Evolutionary conservation across 257 asterid species (phyloP).

Genomic region (Knoxia roxburghii): DNA sequence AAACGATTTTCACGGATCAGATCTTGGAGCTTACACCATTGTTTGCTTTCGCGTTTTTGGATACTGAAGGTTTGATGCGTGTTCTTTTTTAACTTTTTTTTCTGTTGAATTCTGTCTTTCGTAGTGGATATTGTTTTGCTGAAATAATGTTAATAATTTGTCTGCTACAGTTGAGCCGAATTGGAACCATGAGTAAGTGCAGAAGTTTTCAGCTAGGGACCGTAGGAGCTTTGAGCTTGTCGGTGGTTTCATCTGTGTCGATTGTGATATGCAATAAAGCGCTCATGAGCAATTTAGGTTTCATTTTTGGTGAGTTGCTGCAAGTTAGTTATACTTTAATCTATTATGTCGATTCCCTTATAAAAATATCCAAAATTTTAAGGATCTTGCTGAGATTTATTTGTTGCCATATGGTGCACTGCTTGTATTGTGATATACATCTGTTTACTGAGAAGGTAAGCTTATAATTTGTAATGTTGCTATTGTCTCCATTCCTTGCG

Average conservation of each 20-base stretch:
- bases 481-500: too few relatives aligned
- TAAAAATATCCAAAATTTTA: neutral
- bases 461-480: neutral
- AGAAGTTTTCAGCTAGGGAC: conserved; percentile 71
- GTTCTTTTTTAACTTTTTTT: neutral
- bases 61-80: conserved; percentile 2
- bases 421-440: too few relatives aligned
- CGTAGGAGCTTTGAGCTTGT: conserved; percentile 65
- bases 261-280: conserved; percentile 83
- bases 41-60: neutral
- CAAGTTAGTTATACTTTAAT: neutral
- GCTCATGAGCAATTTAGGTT: conserved; percentile 72
- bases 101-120: neutral
- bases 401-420: neutral
- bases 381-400: neutral
- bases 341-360: neutral
- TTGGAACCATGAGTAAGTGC: conserved; percentile 49
- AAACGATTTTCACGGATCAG: conserved; percentile 6
- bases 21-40: conserved; percentile 1
- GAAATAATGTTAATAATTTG: conserved; percentile 15
- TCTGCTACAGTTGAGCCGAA: conserved; percentile 13
- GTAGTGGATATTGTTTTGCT: conserved; percentile 1
- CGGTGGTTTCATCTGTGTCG: conserved; percentile 80
- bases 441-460: neutral
- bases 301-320: conserved; percentile 65